Evolutionary conservation across 225 moss, liverwort and hornwort genomes (phyloP), one percentile per base, ranked within the genome.

Genomic region (Polytrichum commune): DNA sequence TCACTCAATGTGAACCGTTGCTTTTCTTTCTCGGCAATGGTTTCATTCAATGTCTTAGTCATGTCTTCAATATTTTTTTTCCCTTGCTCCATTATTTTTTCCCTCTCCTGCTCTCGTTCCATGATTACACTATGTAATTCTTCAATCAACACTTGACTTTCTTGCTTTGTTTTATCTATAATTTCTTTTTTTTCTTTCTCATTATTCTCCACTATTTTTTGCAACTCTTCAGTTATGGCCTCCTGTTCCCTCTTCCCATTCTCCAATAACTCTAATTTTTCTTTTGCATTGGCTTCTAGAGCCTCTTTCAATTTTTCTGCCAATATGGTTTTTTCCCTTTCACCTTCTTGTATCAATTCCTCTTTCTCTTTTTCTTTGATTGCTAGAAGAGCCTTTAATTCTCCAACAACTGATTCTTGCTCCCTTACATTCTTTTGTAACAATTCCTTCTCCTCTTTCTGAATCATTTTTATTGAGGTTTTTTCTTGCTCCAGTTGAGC

Each of bases 401-500:
- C 60, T 3, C 6, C 22, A 4, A 60, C 22, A 20, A 60, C 60
- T 0, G 6, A 60, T 20, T 60, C 60, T 58, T 23, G 58, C 23
- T 58, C 58, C 23, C 19, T 20, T 60, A 20, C 22, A 24, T 9
- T 60, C 22, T 23, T n/a, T 23, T 23, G 2, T 24, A 23, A n/a
- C 60, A 20, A 38, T 2, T 66, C 46, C 16, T 8, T 19, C 25
- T 24, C 22, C 46, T 33, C 65, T 5, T 65, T 22, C n/a, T 33
- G 32, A 1, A 53, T 66, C 4, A 3, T 9, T 23, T 66, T 5
- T 2, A 38, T 5, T 8, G 46, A 8, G 19, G 33, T 23, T 38
- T 25, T 7, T 18, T 66, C 66, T 66, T 24, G 33, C 66, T 53
- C 38, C 13, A 66, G 13, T 53, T 66, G 33, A 13, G 66, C 66